Evolutionary conservation across 2,329 filamentous ascomycete species (phyloP).

Genomic region (Ceratocystis cubensis): DNA sequence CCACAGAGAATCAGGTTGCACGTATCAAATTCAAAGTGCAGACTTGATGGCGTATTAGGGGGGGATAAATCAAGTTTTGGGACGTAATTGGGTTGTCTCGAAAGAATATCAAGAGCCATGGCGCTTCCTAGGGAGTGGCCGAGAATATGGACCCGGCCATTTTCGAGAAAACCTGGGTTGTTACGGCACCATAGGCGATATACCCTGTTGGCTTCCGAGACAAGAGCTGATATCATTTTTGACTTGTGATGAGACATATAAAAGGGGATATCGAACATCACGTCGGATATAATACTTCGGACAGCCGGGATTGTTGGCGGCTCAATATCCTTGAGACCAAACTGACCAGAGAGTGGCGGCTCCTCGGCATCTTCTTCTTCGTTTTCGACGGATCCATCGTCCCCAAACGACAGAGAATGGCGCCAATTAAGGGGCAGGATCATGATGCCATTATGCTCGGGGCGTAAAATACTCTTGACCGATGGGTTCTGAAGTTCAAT

Average conservation of each 20-base stretch:
- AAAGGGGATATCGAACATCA: conserved; percentile 97
- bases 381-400: conserved; percentile 50
- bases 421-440: conserved; percentile 91
- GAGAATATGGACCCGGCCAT: conserved; percentile 79
- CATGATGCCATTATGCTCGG: conserved; percentile 78
- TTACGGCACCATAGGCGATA: conserved; percentile 90
- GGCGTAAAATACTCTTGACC: conserved; percentile 61
- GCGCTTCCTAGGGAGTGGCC: conserved; percentile 89
- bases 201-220: conserved; percentile 86
- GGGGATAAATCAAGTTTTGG: conserved; percentile 37
- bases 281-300: conserved; percentile 87
- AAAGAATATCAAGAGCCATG: conserved; percentile 87
- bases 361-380: conserved; percentile 42
- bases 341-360: conserved; percentile 37
- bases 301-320: conserved; percentile 81
- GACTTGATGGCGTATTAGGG: conserved; percentile 33
- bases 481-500: conserved; percentile 62
- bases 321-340: conserved; percentile 73
- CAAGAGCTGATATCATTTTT: conserved; percentile 84
- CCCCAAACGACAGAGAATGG: conserved; percentile 74
- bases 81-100: conserved; percentile 66
- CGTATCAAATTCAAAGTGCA: conserved; percentile 82
- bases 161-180: conserved; percentile 70
- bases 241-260: conserved; percentile 94
- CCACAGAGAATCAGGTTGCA: conserved; percentile 80